Conservation (phyloP, 352 stramenopile genomes). For the Halophytophthora batemanensis region DNA sequence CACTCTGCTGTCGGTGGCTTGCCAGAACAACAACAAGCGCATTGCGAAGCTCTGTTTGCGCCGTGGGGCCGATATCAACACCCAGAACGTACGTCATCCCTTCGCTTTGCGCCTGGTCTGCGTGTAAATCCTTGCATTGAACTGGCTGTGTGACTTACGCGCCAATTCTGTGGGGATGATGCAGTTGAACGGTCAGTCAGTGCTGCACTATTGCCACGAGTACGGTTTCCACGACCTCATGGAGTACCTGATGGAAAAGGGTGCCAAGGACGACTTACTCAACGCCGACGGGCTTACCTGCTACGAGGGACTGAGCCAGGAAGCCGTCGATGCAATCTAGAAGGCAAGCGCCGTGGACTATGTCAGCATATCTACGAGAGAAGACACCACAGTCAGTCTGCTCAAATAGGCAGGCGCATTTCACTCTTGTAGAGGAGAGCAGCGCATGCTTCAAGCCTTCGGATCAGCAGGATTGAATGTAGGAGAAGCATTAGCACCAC, state of each 20-base stretch:
- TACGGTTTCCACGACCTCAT: slow-evolving; percentile 94
- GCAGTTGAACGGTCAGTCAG: slow-evolving; percentile 88
- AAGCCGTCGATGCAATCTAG: slow-evolving; percentile 77
- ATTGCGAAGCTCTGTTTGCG: slow-evolving; percentile 94
- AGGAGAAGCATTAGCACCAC: too few species aligned
- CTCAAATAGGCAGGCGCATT: slow-evolving; percentile 1
- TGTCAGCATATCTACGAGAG: slow-evolving; percentile 2
- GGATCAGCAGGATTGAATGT: too few species aligned
- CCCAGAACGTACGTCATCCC: slow-evolving; percentile 73
- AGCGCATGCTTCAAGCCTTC: too few species aligned
- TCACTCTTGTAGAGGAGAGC: too few species aligned
- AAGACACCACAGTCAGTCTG: slow-evolving; percentile 2
- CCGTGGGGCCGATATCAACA: slow-evolving; percentile 91
- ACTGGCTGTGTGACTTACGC: not conserved
- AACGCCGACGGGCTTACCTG: slow-evolving; percentile 94
- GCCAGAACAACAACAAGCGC: slow-evolving; percentile 96
- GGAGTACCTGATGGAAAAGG: slow-evolving; percentile 95
- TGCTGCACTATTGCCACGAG: slow-evolving; percentile 92
- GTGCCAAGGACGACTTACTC: slow-evolving; percentile 86
- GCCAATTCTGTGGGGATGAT: not conserved
- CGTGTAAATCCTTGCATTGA: not conserved
- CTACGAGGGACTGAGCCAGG: slow-evolving; percentile 91
- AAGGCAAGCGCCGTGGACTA: not conserved
- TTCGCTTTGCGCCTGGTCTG: not conserved
- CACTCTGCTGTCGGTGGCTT: slow-evolving; percentile 91